Evolutionary conservation across 306 rosid genomes (phyloP).

Genomic region (Prunus campanulata): DNA sequence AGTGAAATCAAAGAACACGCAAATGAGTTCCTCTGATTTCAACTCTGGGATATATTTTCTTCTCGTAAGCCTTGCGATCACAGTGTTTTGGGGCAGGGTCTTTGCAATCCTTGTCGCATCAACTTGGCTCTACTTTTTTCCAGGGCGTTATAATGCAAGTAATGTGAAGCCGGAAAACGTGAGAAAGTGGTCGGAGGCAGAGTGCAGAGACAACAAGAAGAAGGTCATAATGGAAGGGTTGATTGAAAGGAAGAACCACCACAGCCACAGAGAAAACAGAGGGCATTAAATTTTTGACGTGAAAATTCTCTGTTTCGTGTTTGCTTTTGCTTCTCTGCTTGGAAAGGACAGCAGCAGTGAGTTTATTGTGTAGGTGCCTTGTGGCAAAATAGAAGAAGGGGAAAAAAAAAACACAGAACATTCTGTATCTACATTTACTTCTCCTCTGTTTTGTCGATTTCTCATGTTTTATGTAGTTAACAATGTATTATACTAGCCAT

Average conservation of each 20-base stretch:
- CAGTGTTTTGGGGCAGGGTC: constrained; percentile 51
- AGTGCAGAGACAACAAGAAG: constrained; percentile 21
- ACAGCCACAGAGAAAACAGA: neutral
- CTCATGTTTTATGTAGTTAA: neutral
- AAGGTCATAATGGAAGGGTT: constrained; percentile 31
- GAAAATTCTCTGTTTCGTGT: constrained; percentile 35
- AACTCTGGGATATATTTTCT: constrained; percentile 36
- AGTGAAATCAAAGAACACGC: constrained; percentile 11
- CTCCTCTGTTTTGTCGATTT: neutral
- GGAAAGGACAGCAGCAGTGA: constrained; percentile 18
- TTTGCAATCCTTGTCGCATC: constrained; percentile 44
- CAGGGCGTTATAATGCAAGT: constrained; percentile 9
- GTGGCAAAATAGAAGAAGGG: neutral
- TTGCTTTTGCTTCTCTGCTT: constrained; percentile 14
- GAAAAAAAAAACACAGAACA: neutral
- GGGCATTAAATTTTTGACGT: constrained; percentile 40
- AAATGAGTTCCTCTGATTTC: constrained; percentile 10
- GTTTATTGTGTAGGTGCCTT: neutral
- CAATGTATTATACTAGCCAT: neutral
- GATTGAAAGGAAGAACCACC: constrained; percentile 29
- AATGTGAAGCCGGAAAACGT: constrained; percentile 7
- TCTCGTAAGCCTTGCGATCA: constrained; percentile 45
- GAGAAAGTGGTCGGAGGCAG: constrained; percentile 28
- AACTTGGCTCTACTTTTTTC: constrained; percentile 39
- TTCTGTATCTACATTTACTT: constrained; percentile 7